These are phyloP conservation scores for Paecilomyces sp. DNA, from an alignment of 2,329 filamentous ascomycete genomes.

Conservation along the genomic window DNA sequence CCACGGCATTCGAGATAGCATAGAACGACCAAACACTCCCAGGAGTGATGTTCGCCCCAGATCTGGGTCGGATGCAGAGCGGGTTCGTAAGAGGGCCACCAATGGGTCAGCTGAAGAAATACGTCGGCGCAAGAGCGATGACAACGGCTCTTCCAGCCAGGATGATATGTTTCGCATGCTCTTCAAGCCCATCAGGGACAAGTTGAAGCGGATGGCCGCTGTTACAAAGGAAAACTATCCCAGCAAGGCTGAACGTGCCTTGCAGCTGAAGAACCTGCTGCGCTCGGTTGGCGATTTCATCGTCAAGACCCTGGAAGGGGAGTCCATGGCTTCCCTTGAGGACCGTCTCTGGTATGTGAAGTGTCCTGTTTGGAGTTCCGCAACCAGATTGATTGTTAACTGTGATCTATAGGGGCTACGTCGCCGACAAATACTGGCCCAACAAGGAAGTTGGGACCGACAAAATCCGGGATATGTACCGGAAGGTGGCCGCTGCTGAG, in stretches of 20 bases:
- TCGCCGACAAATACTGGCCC: constrained; percentile 39
- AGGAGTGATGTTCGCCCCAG: constrained; percentile 30
- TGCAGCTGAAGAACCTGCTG: constrained; percentile 36
- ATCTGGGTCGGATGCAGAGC: constrained; percentile 25
- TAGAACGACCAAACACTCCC: constrained; percentile 37
- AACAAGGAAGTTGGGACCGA: constrained; percentile 34
- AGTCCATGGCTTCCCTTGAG: constrained; percentile 34
- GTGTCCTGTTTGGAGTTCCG: neutral
- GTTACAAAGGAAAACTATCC: constrained; percentile 41
- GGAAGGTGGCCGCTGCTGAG: constrained; percentile 26
- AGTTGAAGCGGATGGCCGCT: constrained; percentile 35
- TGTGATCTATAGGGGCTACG: constrained; percentile 32
- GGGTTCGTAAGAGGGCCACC: constrained; percentile 23
- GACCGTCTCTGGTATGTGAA: constrained; percentile 38
- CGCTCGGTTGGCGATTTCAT: constrained; percentile 42
- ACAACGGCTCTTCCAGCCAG: constrained; percentile 26
- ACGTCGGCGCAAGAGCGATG: constrained; percentile 28
- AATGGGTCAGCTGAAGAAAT: constrained; percentile 28
- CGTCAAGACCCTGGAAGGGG: constrained; percentile 28
- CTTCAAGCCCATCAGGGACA: constrained; percentile 40
- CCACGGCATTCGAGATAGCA: constrained; percentile 33
- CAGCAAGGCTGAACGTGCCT: constrained; percentile 36
- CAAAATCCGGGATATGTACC: constrained; percentile 31
- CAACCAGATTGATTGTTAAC: constrained; percentile 14
- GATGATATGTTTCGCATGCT: constrained; percentile 37